Base-by-base conservation (phyloP, 1,139 yeast species). In the Kodamaea suecica region DNA sequence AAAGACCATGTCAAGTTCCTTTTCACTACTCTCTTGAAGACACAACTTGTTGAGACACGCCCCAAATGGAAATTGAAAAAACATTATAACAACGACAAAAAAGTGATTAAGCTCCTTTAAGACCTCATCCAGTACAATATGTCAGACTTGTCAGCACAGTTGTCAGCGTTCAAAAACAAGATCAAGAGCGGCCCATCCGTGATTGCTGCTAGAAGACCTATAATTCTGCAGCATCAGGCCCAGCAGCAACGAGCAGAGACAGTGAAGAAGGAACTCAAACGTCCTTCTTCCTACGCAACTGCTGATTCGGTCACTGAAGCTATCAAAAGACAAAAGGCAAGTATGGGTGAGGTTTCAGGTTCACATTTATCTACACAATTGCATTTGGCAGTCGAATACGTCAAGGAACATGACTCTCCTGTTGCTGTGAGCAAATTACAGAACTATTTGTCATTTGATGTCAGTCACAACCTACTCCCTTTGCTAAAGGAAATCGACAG, bases 311-410 rank as follows among this genome's bases (percentile, higher is more conserved):
- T 59, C 11, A 53, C 57, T 12, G 71, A 63, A 35, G 64, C 63
- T 11, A 50, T 59, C 27, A 70, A 70, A 40, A 53, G 69, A 30
- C 73, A 65, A 31, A 66, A 59, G 40, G 49, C 50, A 4, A 42
- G 53, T 26, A 41, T 45, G 39, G 56, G 50, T 3, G 63, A 56
- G 31, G 53, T 66, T 43, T 60, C 70, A 4, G 73, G 75, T 1
- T 72, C 84, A 9, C 95, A 84, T 55, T 73, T 82, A 42, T 81
- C 90, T 7, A 86, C 96, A 0, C 87, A 84, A 56, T 65, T 87
- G 40, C 80, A 84, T 43, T 76, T 86, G 53, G 97, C 97, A 1
- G 94, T 92, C 12, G 97, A 90, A 53, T 85, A 80, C 54, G 80
- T 92, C 42, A 78, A 75, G 53, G 70, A 69, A 42, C 76, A 78